A percentile compares a stretch with the other conserved stretches of the same genome.
Conservation (phyloP, 768 basidiomycete genomes). For the Suillus ampliporus region DNA sequence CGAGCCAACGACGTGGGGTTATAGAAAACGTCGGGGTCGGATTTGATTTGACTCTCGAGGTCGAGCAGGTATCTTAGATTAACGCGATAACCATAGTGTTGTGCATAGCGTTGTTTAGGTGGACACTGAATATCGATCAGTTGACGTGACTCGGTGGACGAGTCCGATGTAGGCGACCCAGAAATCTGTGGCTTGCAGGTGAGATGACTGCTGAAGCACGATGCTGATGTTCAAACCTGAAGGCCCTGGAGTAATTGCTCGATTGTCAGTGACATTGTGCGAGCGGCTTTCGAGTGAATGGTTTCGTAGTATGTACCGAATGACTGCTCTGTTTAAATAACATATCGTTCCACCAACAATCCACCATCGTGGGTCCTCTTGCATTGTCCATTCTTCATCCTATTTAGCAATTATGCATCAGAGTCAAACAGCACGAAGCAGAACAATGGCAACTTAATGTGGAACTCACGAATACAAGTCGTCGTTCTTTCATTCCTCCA, state of each 20-base stretch:
- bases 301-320: not conserved
- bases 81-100: not conserved
- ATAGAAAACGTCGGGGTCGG: too few relatives aligned
- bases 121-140: not conserved
- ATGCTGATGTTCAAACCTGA: not conserved
- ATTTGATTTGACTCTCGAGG: not conserved
- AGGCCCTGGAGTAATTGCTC: not conserved
- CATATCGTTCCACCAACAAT: not conserved
- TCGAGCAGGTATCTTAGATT: not conserved
- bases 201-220: not conserved
- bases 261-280: not conserved
- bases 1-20: not conserved
- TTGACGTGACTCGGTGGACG: not conserved
- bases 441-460: too few relatives aligned
- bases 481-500: too few relatives aligned
- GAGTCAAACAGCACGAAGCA: too few relatives aligned
- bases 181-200: not conserved
- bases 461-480: too few relatives aligned
- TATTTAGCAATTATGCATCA: too few relatives aligned
- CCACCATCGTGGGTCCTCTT: not conserved
- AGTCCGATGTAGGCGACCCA: not conserved
- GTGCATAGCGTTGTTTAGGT: not conserved
- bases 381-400: too few relatives aligned
- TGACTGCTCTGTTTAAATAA: not conserved
- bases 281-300: not conserved